Base-by-base conservation (phyloP, 2,329 filamentous ascomycete genomes). In the Colletotrichum nymphaeae region DNA sequence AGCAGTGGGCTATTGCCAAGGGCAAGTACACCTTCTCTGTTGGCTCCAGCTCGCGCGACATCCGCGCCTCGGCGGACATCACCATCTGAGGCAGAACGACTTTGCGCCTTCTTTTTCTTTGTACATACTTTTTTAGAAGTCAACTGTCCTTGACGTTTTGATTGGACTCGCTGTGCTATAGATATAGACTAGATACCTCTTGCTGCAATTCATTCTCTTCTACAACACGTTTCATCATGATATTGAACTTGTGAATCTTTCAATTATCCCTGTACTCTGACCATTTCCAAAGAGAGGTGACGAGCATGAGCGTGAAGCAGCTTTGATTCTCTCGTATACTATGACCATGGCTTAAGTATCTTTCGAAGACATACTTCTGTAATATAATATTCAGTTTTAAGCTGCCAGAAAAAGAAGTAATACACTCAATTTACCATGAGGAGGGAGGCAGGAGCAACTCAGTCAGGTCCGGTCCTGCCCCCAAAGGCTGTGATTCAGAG, bases 1-100 rank as follows among this genome's bases (percentile, higher is more conserved):
- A 87, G 79, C 87, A 88, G 73, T 88, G 87, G 87, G 81, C 87
- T 12, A 81, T 88, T 75, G 86, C 86, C 4, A 78, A 77, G 4
- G 80, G 82, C 30, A 74, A 77, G 37, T 77, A 77, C 60, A 72
- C 62, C n/a, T 55, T 74, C 4, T 46, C 66, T 3, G 70, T 73
- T 1, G 70, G 67, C 28, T 46, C 66, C 30, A 73, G 70, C 67
- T 69, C 66, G 22, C 70, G 66, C 16, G 70, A 73, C n/a, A 64
- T 73, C 30, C 66, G 66, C 35, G 66, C 59, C 53, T 32, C 42
- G n/a, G 55, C 66, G 0, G 66, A 73, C 22, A 64, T 73, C 19
- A 64, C 70, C 12, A 26, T 73, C 11, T 68, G 53, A 52, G 32
- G 24, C 42, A 37, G 6, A 7, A 5, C 6, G 16, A 55, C 5